Evolutionary conservation across 108 stramenopile genomes (phyloP).

Genomic region (Nitzschia sp.): DNA sequence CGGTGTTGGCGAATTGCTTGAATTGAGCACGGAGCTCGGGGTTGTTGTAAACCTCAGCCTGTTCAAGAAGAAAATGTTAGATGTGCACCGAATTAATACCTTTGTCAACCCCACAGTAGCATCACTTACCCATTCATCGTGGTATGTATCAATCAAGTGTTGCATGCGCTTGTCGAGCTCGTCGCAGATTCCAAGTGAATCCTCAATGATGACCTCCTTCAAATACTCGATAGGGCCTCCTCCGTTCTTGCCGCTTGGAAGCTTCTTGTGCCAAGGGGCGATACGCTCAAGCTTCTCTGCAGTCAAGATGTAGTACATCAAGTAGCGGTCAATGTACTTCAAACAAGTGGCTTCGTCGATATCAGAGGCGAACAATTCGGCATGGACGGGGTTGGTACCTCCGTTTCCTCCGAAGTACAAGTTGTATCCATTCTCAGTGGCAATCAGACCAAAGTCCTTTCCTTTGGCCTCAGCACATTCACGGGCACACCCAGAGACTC

Average conservation of each 20-base stretch:
- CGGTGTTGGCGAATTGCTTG: slow-evolving; percentile 90
- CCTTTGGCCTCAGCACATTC: slow-evolving; percentile 93
- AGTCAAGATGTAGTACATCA: slow-evolving; percentile 94
- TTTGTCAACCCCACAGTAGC: not conserved
- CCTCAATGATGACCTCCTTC: slow-evolving; percentile 90
- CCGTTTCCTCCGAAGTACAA: slow-evolving; percentile 91
- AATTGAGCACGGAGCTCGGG: slow-evolving; percentile 73
- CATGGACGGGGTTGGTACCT: slow-evolving; percentile 86
- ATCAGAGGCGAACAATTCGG: slow-evolving; percentile 84
- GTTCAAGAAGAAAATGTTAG: slow-evolving; percentile 2
- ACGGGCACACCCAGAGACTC: slow-evolving; percentile 85
- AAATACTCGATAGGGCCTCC: slow-evolving; percentile 88
- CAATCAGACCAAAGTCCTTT: slow-evolving; percentile 93
- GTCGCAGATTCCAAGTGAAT: slow-evolving; percentile 87
- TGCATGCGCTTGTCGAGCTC: slow-evolving; percentile 88
- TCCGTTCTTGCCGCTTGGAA: slow-evolving; percentile 79
- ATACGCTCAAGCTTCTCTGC: slow-evolving; percentile 89
- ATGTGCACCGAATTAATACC: not conserved
- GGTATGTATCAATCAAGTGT: slow-evolving; percentile 89
- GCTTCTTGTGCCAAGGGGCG: slow-evolving; percentile 83
- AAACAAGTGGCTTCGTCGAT: slow-evolving; percentile 87
- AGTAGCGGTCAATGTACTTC: slow-evolving; percentile 89
- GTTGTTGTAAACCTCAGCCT: slow-evolving; percentile 85
- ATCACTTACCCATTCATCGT: slow-evolving; percentile 83
- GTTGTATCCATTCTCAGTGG: slow-evolving; percentile 93